These are phyloP conservation scores for Rhododendron kiyosumense DNA, from an alignment of 148 eudicot genomes.

Conservation along the genomic window DNA sequence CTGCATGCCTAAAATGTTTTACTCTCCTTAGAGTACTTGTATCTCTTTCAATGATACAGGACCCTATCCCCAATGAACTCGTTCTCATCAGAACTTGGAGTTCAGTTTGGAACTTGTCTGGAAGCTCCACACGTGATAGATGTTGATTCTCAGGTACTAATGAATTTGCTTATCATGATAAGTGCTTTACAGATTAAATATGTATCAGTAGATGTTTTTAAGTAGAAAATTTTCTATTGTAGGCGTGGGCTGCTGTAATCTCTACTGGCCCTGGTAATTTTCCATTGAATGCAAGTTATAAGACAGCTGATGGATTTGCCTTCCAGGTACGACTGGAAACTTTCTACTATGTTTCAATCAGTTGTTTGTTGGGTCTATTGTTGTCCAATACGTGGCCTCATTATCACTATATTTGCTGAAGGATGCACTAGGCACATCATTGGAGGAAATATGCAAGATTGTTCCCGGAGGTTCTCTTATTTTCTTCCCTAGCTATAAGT, in stretches of 20 bases:
- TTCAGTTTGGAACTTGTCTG: conserved; percentile 73
- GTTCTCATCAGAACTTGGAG: conserved; percentile 92
- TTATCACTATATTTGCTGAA: conserved; percentile 24
- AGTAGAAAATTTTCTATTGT: conserved; percentile 11
- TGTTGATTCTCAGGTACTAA: conserved; percentile 73
- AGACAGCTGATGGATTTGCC: conserved; percentile 70
- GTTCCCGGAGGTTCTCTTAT: conserved; percentile 94
- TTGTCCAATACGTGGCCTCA: conserved; percentile 4
- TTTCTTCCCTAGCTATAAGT: conserved; percentile 96
- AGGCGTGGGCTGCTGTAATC: conserved; percentile 82
- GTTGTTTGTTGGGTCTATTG: conserved; percentile 12
- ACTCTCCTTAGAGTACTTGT: neutral
- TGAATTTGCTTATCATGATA: neutral
- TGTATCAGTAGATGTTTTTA: conserved; percentile 1
- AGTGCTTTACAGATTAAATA: neutral
- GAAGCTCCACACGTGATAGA: conserved; percentile 95
- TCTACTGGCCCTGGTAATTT: conserved; percentile 65
- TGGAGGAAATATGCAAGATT: conserved; percentile 75
- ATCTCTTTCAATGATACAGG: conserved; percentile 35
- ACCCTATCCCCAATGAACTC: conserved; percentile 91
- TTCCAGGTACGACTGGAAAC: conserved; percentile 57
- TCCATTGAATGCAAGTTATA: conserved; percentile 89
- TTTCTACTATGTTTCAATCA: neutral
- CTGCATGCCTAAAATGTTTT: neutral
- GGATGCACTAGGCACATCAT: conserved; percentile 79